Percentiles rank a stretch among this genome's conserved stretches.
phyloP scores from a whole-genome alignment of 1,139 yeast genomes.

The Hyphopichia khmerensis region DNA sequence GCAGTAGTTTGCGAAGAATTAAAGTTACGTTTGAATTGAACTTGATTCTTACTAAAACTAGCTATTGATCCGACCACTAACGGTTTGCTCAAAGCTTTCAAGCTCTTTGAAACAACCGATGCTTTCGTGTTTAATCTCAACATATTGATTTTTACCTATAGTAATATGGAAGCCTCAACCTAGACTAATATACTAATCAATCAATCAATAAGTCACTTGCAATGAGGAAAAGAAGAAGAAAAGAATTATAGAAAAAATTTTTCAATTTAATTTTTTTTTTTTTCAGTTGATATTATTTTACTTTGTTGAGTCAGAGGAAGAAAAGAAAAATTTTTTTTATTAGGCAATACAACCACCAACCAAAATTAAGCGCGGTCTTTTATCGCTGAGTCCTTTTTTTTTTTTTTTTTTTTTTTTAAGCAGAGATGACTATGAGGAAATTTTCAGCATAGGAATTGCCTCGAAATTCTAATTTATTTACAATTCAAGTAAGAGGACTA shows the following conservation, averaged over 20 bases:
- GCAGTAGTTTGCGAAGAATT: constrained; percentile 2
- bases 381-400: constrained; percentile 19
- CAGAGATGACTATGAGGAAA: background rate
- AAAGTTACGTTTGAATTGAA: background rate
- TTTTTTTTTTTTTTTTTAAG: background rate
- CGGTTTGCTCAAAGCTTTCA: background rate
- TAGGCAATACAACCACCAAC: constrained; percentile 14
- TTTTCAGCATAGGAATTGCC: background rate
- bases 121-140: background rate
- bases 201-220: background rate
- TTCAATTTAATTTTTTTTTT: background rate
- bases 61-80: background rate
- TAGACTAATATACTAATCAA: background rate
- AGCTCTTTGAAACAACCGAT: background rate
- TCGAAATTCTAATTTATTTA: background rate
- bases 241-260: constrained; percentile 4
- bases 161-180: background rate
- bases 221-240: constrained; percentile 1
- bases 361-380: constrained; percentile 37
- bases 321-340: constrained; percentile 24
- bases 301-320: constrained; percentile 6
- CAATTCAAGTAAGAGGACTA: too few species aligned
- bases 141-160: background rate
- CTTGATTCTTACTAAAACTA: background rate
- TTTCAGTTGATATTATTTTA: background rate